Evolutionary conservation across 208 protist genomes (phyloP), one percentile per base, ranked within the genome.

Genomic region (Sergeia podlipaevii): DNA sequence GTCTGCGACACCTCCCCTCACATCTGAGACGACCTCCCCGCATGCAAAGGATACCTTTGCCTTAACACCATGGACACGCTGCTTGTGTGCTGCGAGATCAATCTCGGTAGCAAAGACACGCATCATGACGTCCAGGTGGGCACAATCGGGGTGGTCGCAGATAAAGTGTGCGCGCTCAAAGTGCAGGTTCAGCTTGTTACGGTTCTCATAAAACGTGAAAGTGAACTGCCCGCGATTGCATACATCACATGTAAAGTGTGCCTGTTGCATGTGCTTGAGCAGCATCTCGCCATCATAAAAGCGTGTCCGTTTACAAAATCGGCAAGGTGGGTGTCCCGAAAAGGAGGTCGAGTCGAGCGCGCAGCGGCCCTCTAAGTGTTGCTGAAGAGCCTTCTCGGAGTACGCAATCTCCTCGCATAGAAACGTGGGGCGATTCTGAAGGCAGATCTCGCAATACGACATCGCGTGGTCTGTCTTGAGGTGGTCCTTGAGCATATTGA

Each of bases 171-270:
- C 63, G 15, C 26, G 53, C 36, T 70, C 60, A 54, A 93, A 96
- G 66, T 96, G 89, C 39, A 79, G 52, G 24, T 80, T 43, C 17
- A 96, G 70, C 62, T 85, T 93, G 28, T 59, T 39, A 21, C 86
- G 83, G 48, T 81, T 81, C 18, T 79, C 36, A 55, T 84, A 96
- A 55, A 90, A 96, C 13, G 77, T 90, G 60, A 93, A 93, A 34
- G 65, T 70, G 62, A 88, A 92, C 72, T 90, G 73, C 1, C 74
- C 68, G 15, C 77, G 73, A 53, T 90, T 91, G 70, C 89, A 96
- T 17, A 93, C 36, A 53, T 96, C 86, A 58, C 89, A 96, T 0
- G 86, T 83, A 59, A 93, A 91, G 81, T 96, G 89, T 18, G 77
- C 54, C n/a, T 85, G 53, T 48, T 76, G 75, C 89, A 96, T 96